Conservation (phyloP, 164 flowering plant species). For the Vitis vinifera region ASM3070453v1 NC_081807.1:1974501-1975000, state of each 20-base stretch:
- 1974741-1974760: constrained; percentile 86
- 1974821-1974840: neutral
- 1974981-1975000: too few relatives aligned
- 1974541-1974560: too few relatives aligned
- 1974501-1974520: too few relatives aligned
- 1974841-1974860: neutral
- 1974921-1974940: too few relatives aligned
- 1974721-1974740: constrained; percentile 85
- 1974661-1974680: constrained; percentile 87
- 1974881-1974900: too few relatives aligned
- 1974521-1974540: neutral
- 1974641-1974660: constrained; percentile 76
- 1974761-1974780: constrained; percentile 98
- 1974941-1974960: too few relatives aligned
- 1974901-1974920: too few relatives aligned
- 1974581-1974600: constrained; percentile 1
- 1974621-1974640: constrained; percentile 12
- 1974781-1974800: constrained; percentile 81
- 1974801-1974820: constrained; percentile 56
- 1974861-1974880: too few relatives aligned
- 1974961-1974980: too few relatives aligned
- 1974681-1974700: constrained; percentile 83
- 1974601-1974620: neutral
- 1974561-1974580: constrained; percentile 11
- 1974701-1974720: constrained; percentile 80